These are phyloP conservation scores for Wallacemonas sp. DNA, from an alignment of 208 protist species.

Conservation along the genomic window DNA sequence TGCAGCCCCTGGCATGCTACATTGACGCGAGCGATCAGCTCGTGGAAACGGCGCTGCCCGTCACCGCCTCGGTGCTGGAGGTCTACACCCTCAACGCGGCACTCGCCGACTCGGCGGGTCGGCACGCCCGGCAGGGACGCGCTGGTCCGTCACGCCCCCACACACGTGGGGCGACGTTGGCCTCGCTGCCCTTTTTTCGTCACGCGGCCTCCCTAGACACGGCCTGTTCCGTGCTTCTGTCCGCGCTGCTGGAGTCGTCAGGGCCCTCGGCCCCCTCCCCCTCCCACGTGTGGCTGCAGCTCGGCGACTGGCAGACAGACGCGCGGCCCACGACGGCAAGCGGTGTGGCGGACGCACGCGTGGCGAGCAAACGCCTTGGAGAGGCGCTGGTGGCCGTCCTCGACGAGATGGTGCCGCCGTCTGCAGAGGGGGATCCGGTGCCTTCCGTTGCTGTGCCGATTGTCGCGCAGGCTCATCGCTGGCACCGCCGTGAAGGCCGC, in stretches of 20 bases:
- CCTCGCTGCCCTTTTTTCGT: slow-evolving; percentile 74
- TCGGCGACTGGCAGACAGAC: not conserved
- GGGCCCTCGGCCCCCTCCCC: not conserved
- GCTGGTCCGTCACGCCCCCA: no score
- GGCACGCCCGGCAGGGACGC: no score
- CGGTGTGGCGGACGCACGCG: not conserved
- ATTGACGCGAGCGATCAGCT: not conserved
- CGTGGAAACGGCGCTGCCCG: not conserved
- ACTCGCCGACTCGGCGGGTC: not conserved
- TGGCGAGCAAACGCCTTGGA: not conserved
- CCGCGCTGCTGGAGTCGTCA: slow-evolving; percentile 33
- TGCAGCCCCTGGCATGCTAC: slow-evolving; percentile 4
- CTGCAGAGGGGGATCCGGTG: not conserved
- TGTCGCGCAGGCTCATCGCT: not conserved
- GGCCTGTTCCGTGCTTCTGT: slow-evolving; percentile 53
- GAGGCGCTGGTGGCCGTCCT: slow-evolving; percentile 2
- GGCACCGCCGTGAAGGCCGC: slow-evolving; percentile 11
- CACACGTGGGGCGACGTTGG: not conserved
- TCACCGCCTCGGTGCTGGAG: not conserved
- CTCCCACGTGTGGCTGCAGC: slow-evolving; percentile 9
- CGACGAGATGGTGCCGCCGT: not conserved
- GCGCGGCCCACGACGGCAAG: not conserved
- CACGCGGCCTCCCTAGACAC: slow-evolving; percentile 51
- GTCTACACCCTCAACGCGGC: not conserved
- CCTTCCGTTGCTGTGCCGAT: not conserved